Evolutionary conservation across 305 asterid genomes (phyloP).

Genomic region (Solanum chacoense): DNA sequence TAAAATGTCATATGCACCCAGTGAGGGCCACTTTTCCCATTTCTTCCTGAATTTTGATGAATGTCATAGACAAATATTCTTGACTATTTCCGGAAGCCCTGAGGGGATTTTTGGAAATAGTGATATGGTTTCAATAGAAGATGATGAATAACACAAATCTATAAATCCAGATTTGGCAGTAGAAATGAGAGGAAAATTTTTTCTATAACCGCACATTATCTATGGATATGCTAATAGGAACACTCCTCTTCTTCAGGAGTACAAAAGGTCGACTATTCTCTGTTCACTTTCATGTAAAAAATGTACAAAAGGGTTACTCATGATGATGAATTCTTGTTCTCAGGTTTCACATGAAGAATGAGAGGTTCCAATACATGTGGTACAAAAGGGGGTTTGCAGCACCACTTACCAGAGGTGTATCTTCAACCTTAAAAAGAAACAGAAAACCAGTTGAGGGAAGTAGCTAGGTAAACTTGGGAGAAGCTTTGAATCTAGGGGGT

Average conservation of each 20-base stretch:
- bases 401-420: background rate
- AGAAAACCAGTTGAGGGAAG: background rate
- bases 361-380: background rate
- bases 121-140: conserved; percentile 25
- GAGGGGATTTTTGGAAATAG: conserved; percentile 41
- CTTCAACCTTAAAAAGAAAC: background rate
- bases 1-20: conserved; percentile 53
- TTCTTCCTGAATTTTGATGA: conserved; percentile 39
- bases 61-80: conserved; percentile 57
- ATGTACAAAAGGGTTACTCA: background rate
- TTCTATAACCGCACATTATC: background rate
- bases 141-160: conserved; percentile 15
- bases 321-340: background rate
- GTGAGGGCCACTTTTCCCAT: conserved; percentile 73
- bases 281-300: background rate
- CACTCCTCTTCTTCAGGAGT: background rate
- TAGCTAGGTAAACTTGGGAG: background rate
- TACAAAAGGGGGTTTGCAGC: background rate
- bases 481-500: background rate
- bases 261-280: background rate
- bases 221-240: background rate
- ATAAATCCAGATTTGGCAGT: conserved; percentile 13
- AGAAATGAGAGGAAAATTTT: conserved; percentile 3
- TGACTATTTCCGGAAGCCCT: conserved; percentile 55
- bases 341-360: background rate